Conservation (phyloP, 2,329 filamentous ascomycete genomes). For the Cordyceps farinosa region DNA sequence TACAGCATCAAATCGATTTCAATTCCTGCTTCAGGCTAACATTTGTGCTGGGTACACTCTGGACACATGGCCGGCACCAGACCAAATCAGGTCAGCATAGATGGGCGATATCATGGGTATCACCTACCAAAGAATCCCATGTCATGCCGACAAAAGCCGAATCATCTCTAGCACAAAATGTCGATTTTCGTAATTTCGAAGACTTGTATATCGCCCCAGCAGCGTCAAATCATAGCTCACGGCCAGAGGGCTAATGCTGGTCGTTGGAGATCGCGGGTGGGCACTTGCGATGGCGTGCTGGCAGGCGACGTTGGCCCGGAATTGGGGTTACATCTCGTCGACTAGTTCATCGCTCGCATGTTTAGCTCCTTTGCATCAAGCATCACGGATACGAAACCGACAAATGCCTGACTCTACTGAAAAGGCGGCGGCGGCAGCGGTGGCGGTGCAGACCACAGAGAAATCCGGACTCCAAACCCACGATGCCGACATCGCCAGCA, state of each 20-base stretch:
- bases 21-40: not conserved
- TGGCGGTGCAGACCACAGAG: not conserved
- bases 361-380: not conserved
- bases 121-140: no score
- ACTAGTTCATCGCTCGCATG: not conserved
- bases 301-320: not conserved
- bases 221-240: no score
- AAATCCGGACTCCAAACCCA: not conserved
- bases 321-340: not conserved
- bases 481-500: not conserved
- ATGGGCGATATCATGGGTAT: no score
- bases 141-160: no score
- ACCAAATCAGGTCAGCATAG: no score
- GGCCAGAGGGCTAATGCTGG: not conserved
- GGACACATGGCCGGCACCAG: no score
- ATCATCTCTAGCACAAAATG: no score
- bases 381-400: not conserved
- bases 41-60: not conserved
- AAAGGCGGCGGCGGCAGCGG: not conserved
- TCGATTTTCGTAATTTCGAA: no score
- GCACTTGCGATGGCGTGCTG: slow-evolving; percentile 11
- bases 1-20: not conserved
- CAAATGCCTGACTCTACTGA: not conserved
- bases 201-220: no score
- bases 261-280: not conserved